Evolutionary conservation across 371 early-diverging fungal species (phyloP), one percentile per base, ranked within the genome.

Genomic region (Apophysomyces sp.): DNA sequence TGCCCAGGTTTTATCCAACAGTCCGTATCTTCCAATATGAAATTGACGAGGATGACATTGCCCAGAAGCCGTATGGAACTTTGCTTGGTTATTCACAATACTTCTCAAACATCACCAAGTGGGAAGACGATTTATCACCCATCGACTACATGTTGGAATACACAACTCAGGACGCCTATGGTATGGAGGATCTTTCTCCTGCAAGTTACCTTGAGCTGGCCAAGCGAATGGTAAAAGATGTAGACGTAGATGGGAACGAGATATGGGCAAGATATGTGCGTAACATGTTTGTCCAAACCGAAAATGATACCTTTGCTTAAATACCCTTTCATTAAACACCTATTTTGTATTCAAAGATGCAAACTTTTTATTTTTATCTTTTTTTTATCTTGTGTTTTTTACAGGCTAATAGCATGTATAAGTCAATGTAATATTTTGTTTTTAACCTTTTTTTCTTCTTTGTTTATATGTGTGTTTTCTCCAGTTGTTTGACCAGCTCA

Each of bases 1-100:
- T 93, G 37, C 93, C 92, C 0, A 82, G 79, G n/a, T 88, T 85
- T 73, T 77, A 86, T 61, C 94, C 94, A 28, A 72, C 85, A 2
- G 76, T 91, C 49, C 86, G 93, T 21, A 83, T 93, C 11, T 84
- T 87, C 66, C 68, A 77, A 59, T 92, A 92, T 68, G 67, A 72
- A 39, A 59, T 68, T 12, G 60, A 62, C 24, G 60, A 61, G 24
- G 62, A 62, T 27, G 52, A 64, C 24, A 40, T 44, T 30, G 57
- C 57, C 13, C 9, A 60, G 12, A 60, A 60, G 13, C 63, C 67
- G 1, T 53, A 63, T 39, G 68, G 67, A 24, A 65, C 67, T 0
- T 34, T 77, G 21, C 41, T 76, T 8, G 72, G 73, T 8, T 81
- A 74, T 59, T 36, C 61, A 0, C 81, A 81, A 40, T 78, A 66